Base-by-base conservation (phyloP, 768 basidiomycete genomes). In the Phallus indusiatus region DNA sequence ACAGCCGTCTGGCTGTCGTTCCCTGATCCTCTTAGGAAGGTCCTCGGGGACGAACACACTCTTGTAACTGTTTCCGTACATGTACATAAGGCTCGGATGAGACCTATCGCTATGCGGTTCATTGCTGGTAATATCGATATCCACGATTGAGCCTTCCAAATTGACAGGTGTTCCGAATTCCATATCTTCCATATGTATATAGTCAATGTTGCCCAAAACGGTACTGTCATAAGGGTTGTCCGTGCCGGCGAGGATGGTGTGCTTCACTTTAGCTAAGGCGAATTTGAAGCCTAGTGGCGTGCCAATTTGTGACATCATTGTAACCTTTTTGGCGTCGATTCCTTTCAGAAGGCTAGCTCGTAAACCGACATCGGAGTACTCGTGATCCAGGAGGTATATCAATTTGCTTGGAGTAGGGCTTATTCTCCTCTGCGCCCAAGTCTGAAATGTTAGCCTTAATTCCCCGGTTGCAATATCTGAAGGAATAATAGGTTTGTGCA, bases 351-450 rank as follows among this genome's bases (percentile, higher is more conserved):
- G 20, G 7, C n/a, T 47, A n/a, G 24, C 21, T 6, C 55, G 53
- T 16, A 64, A 22, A 6, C 54, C 51, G 14, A 24, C 10, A 9
- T 20, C 49, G 14, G 62, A 60, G 53, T 64, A 64, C 16, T 59
- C 22, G 36, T 64, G 62, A 37, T 59, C 46, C 12, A 64, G 58
- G 11, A 51, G 20, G 24, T 60, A 64, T 12, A 63, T 47, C 11
- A 64, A 34, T 47, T 64, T 56, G 55, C 20, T 28, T 47, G 33
- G 47, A 9, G 47, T 63, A 8, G 50, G 21, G 7, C 58, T 47
- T 12, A n/a, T 28, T 28, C 7, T 28, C 4, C 28, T 7, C 7
- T 28, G 4, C 7, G 28, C 28, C 28, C 28, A 28, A 7, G 28
- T 28, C 7, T 28, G 28, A 28, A 28, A 28, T 2, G 28, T 7